These are phyloP conservation scores for Verticillium zaregamsianum DNA, from an alignment of 2,329 filamentous ascomycete genomes.

Conservation along the genomic window DNA sequence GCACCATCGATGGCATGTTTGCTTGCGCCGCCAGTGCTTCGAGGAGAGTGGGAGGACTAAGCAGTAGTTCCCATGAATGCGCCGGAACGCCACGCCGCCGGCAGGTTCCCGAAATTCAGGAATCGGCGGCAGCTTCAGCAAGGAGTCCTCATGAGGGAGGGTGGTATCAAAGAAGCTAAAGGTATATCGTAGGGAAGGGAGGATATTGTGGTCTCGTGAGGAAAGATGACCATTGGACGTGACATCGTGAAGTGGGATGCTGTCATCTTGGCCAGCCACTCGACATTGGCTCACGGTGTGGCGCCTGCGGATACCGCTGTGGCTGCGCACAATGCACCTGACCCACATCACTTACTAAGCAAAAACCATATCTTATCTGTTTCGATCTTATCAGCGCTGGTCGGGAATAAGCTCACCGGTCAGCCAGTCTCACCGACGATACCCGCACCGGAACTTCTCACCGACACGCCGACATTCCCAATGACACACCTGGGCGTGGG, in stretches of 20 bases:
- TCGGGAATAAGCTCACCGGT: no score
- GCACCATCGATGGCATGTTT: conserved; percentile 16
- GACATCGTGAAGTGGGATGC: background rate
- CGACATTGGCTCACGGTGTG: background rate
- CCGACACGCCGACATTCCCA: background rate
- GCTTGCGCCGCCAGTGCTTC: background rate
- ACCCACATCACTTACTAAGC: no score
- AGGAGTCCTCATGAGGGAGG: background rate
- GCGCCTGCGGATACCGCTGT: background rate
- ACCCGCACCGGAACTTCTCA: background rate
- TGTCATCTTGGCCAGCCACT: conserved; percentile 4
- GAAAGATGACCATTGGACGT: background rate
- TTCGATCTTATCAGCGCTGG: no score
- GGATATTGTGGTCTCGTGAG: background rate
- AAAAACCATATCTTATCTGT: no score
- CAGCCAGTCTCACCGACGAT: background rate
- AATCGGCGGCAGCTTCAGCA: conserved; percentile 2
- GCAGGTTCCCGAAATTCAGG: background rate
- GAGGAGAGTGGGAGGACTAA: conserved; percentile 5
- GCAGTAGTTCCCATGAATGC: conserved; percentile 14
- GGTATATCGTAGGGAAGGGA: background rate
- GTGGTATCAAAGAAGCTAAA: background rate
- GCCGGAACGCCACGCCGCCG: background rate
- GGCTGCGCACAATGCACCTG: background rate
- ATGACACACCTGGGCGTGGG: background rate